These are phyloP conservation scores for Fraxinus velutina DNA, from an alignment of 305 asterid genomes.

Conservation along the genomic window DNA sequence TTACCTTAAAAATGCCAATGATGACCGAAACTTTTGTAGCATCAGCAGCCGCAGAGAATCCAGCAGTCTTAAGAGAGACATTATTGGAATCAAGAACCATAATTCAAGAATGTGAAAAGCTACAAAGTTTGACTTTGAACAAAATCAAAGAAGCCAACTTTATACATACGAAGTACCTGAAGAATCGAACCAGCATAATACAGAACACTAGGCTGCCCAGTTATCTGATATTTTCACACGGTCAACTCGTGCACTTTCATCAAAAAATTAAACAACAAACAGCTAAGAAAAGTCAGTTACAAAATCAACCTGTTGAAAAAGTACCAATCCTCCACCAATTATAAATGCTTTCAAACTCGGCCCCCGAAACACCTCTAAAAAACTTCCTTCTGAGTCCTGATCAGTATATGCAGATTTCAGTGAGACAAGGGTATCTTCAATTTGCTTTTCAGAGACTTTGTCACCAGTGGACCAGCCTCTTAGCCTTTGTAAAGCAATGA, in stretches of 20 bases:
- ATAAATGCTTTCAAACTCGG: slow-evolving; percentile 83
- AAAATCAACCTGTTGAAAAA: slow-evolving; percentile 81
- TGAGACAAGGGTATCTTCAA: slow-evolving; percentile 71
- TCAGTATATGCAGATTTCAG: slow-evolving; percentile 64
- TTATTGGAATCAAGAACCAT: slow-evolving; percentile 15
- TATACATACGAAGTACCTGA: slow-evolving; percentile 53
- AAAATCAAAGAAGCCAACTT: background rate
- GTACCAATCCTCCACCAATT: slow-evolving; percentile 96
- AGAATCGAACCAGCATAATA: slow-evolving; percentile 95
- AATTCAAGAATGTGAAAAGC: slow-evolving; percentile 17
- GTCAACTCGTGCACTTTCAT: slow-evolving; percentile 2
- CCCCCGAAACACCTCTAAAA: slow-evolving; percentile 82
- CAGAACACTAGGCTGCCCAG: slow-evolving; percentile 97
- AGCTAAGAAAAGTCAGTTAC: slow-evolving; percentile 15
- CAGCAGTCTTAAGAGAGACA: slow-evolving; percentile 67
- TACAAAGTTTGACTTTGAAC: background rate
- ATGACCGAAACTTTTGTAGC: slow-evolving; percentile 89
- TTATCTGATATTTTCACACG: slow-evolving; percentile 50
- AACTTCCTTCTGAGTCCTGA: slow-evolving; percentile 66
- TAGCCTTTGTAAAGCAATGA: slow-evolving; percentile 62
- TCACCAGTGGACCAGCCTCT: slow-evolving; percentile 74
- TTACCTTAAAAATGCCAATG: slow-evolving; percentile 86
- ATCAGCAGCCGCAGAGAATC: slow-evolving; percentile 95
- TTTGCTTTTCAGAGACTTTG: slow-evolving; percentile 66
- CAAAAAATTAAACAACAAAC: slow-evolving; percentile 6